phyloP scores from a whole-genome alignment of 805 yeast species.

The Lipomyces sp. region DNA sequence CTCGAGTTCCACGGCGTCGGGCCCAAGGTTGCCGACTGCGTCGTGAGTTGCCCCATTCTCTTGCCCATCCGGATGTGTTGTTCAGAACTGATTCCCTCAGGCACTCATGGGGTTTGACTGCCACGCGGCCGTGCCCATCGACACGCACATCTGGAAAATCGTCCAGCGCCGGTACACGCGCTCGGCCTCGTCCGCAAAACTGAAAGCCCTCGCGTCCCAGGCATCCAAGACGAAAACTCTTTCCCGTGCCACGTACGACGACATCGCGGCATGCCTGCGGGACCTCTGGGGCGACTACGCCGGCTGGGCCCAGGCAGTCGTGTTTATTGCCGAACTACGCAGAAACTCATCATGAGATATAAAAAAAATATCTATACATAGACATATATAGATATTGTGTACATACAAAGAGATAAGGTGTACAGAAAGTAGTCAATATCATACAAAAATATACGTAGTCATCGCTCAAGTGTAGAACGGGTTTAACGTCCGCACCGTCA shows the following conservation, averaged over 20 bases:
- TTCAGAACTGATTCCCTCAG: too few species aligned
- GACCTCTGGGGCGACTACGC: constrained; percentile 85
- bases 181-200: too few species aligned
- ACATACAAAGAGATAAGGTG: not conserved
- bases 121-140: constrained; percentile 88
- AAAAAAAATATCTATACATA: not conserved
- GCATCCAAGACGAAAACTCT: constrained; percentile 45
- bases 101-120: constrained; percentile 86
- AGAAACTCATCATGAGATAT: not conserved
- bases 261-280: constrained; percentile 58
- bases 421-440: not conserved
- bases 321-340: constrained; percentile 17
- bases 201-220: not conserved
- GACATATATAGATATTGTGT: not conserved
- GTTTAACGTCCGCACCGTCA: constrained; percentile 85
- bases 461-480: constrained; percentile 52
- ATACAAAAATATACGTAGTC: not conserved
- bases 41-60: constrained; percentile 36
- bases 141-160: constrained; percentile 90
- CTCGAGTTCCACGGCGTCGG: constrained; percentile 83
- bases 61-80: not conserved
- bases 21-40: constrained; percentile 97
- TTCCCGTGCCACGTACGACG: constrained; percentile 51
- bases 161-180: constrained; percentile 37
- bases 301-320: constrained; percentile 97